Percentiles rank a stretch among this genome's conserved stretches.
These are phyloP conservation scores for Coemansia sp. DNA, from an alignment of 192 early-diverging fungal species.

Conservation along the genomic window DNA sequence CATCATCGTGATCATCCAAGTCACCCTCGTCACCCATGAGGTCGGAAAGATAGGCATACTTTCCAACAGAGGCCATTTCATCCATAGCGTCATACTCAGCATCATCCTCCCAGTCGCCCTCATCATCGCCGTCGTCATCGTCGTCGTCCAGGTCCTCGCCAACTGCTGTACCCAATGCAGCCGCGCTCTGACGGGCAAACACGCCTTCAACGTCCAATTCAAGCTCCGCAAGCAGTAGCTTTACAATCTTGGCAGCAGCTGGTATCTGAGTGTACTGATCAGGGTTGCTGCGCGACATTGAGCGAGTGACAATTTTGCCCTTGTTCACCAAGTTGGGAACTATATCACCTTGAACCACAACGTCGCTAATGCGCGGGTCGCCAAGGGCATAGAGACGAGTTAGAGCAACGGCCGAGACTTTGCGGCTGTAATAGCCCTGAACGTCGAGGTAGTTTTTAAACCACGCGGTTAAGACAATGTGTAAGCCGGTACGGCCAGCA, in stretches of 20 bases:
- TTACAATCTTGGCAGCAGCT: constrained; percentile 81
- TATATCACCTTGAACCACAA: constrained; percentile 81
- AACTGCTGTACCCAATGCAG: constrained; percentile 54
- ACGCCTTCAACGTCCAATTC: constrained; percentile 64
- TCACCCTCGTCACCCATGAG: constrained; percentile 23
- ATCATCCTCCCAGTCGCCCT: constrained; percentile 66
- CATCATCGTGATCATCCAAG: constrained; percentile 31
- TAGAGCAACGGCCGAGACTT: constrained; percentile 75
- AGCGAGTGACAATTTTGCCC: constrained; percentile 61
- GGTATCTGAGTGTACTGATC: constrained; percentile 78
- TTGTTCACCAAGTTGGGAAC: constrained; percentile 50
- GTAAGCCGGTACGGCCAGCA: constrained; percentile 65
- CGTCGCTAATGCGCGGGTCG: constrained; percentile 63
- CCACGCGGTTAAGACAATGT: constrained; percentile 76
- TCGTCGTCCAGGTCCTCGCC: constrained; percentile 32
- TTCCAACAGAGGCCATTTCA: constrained; percentile 6
- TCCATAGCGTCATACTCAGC: constrained; percentile 19
- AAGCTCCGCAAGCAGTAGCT: constrained; percentile 78
- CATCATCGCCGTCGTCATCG: too few species aligned
- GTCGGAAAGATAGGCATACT: constrained; percentile 28
- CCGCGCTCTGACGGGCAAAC: constrained; percentile 57
- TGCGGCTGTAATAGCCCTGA: constrained; percentile 78
- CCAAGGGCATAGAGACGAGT: constrained; percentile 64
- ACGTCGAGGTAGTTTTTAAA: constrained; percentile 80
- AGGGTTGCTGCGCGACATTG: constrained; percentile 52